Evolutionary conservation across 23 red algal genomes (phyloP), one percentile per base, ranked within the genome.

Genomic region (Gracilaria vermiculophylla): DNA sequence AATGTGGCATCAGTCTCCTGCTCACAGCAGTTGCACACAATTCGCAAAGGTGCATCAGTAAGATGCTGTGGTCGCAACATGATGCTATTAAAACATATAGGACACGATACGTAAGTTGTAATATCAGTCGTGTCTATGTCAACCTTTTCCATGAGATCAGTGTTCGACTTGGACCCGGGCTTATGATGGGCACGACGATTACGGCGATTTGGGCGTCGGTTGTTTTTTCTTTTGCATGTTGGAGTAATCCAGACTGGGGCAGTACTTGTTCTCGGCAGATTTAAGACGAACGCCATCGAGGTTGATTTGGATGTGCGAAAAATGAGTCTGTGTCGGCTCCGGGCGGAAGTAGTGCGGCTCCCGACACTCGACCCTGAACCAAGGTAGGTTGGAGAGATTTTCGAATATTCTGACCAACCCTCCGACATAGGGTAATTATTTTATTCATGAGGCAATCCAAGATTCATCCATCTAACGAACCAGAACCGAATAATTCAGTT

Each of bases 71-170:
- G 90, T 17, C 90, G 36, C 25, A 93, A 21, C 90, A 93, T 93
- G 14, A 93, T 42, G 49, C 58, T 74, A 66, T 93, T 93, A 42
- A 84, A 93, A 40, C 90, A 93, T 23, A 45, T 40, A 12, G 71
- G 70, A 54, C 90, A 93, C 16, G 78, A 85, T 36, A 79, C 53
- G 71, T 85, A 93, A 12, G 90, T 93, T 48, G 67, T 83, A 3
- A 93, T 93, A 51, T 78, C 81, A 42, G 90, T 93, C 19, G 79
- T 78, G 47, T 93, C 90, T 48, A 85, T 53, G 49, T 93, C 80
- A 35, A 67, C 58, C 29, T 80, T 70, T 32, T 81, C 58, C 3
- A 81, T 36, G 23, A 81, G 14, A 27, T 48, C 43, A 44, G 44
- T 80, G 19, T 29, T 54, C n/a, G 39, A 28, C 67, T 47, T 42